Base-by-base conservation (phyloP, 2,329 filamentous ascomycete genomes). In the Colletotrichum kahawae region DNA sequence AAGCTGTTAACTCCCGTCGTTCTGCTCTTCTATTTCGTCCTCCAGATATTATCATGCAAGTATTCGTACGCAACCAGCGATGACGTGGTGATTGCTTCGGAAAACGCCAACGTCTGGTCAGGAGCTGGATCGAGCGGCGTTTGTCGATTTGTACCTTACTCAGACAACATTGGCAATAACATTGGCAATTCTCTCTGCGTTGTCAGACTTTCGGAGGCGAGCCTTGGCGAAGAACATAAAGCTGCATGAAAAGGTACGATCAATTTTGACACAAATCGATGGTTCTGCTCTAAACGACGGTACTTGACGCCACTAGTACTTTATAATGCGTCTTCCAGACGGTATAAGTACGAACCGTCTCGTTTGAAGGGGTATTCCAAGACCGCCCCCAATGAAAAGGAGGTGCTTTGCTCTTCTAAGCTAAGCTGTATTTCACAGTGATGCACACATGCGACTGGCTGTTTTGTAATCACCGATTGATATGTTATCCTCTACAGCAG, bases 401-500 rank as follows among this genome's bases (percentile, higher is more conserved):
- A 2, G 2, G 2, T 21, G 2, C 21, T 21, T 21, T 3, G 21
- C 21, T 21, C 21, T 21, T 21, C 21, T 21, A 21, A 21, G 21
- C 21, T 21, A 21, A 21, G 2, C 21, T 21, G 24, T 3, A 24
- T 24, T 24, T 4, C 24, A 3, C 18, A 43, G 4, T 10, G 18
- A n/a, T 1, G 3, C 3, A 10, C 3, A 1, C 38, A n/a, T 10
- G 0, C 8, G 2, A 5, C 0, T 5, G 0, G 7, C 3, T 7
- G 1, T 43, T 8, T 10, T 43, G 16, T n/a, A 10, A 3, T 24
- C 3, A 18, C 4, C 7, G 5, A 4, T 4, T 10, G 2, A 43
- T n/a, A 43, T 10, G 16, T 9, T 10, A 18, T 21, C 38, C 38
- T 18, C 7, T 1, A 48, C 0, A 6, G 38, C 38, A 48, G 1